Evolutionary conservation across 495 filamentous ascomycete genomes (phyloP).

Genomic region (Glarea lozoyensis): DNA sequence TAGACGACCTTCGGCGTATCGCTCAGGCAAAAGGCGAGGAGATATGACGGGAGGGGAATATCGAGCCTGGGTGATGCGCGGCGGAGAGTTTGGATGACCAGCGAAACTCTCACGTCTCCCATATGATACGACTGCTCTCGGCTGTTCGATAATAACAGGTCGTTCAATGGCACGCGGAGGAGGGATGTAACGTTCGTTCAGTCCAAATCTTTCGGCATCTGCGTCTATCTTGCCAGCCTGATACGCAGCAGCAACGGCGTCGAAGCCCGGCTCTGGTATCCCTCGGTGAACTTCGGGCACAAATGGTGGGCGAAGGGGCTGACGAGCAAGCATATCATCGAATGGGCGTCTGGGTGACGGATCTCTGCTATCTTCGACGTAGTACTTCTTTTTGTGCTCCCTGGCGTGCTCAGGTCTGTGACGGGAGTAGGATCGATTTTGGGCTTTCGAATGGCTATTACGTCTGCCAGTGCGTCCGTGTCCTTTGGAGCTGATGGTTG

Average conservation of each 20-base stretch:
- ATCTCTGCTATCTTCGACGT: background rate
- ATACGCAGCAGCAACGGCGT: slow-evolving; percentile 16
- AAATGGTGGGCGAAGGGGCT: background rate
- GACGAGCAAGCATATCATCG: background rate
- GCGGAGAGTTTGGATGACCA: background rate
- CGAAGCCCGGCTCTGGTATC: background rate
- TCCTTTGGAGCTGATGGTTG: background rate
- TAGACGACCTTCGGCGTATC: slow-evolving; percentile 3
- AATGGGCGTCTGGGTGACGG: background rate
- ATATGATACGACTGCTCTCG: slow-evolving; percentile 8
- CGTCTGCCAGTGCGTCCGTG: background rate
- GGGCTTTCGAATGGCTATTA: slow-evolving; percentile 23
- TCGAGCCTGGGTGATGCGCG: background rate
- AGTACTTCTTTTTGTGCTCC: slow-evolving; percentile 1
- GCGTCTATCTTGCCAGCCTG: slow-evolving; percentile 15
- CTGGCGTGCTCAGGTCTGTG: no score
- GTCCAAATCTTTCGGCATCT: slow-evolving; percentile 8
- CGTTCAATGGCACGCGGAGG: slow-evolving; percentile 4
- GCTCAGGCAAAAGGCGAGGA: slow-evolving; percentile 3
- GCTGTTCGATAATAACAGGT: slow-evolving; percentile 5
- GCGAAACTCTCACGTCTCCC: background rate
- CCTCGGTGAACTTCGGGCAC: slow-evolving; percentile 16
- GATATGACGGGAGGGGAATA: slow-evolving; percentile 1
- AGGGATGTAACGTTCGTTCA: slow-evolving; percentile 1
- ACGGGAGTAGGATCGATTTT: slow-evolving; percentile 18